These are phyloP conservation scores for Psidium guajava DNA, from an alignment of 345 rosid species.

Conservation along the genomic window DNA sequence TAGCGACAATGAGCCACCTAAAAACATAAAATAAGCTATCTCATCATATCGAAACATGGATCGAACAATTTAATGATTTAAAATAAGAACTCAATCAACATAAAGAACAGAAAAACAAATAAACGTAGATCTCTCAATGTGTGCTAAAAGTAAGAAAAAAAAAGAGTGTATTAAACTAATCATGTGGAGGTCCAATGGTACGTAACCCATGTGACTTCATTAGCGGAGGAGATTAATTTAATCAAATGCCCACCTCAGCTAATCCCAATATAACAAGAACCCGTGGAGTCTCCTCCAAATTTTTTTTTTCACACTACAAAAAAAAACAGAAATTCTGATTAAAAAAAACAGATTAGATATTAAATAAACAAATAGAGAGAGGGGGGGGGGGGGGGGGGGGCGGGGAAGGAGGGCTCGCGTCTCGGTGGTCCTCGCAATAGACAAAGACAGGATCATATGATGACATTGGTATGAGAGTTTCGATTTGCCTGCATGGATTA, in stretches of 20 bases:
- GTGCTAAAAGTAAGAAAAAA: constrained; percentile 5
- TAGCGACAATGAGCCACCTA: background rate
- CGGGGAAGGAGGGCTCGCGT: background rate
- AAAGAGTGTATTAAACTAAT: background rate
- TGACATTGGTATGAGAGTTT: background rate
- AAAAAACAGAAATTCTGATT: background rate
- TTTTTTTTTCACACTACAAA: background rate
- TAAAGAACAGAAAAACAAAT: background rate
- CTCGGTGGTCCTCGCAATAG: background rate
- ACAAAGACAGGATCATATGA: background rate
- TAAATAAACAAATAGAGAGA: background rate
- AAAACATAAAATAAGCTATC: background rate
- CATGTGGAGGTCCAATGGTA: constrained; percentile 30
- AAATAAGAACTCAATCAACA: constrained; percentile 2
- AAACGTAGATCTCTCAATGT: background rate
- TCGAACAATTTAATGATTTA: background rate
- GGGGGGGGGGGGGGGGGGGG: too few relatives aligned
- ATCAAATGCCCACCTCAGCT: background rate
- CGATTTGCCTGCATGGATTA: background rate
- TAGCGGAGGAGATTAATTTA: constrained; percentile 2
- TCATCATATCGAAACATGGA: background rate
- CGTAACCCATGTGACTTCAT: constrained; percentile 49
- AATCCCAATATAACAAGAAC: background rate
- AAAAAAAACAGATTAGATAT: background rate
- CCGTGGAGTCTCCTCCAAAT: background rate